Conservation (phyloP, 2,329 filamentous ascomycete genomes). For the Colletotrichum truncatum region DNA sequence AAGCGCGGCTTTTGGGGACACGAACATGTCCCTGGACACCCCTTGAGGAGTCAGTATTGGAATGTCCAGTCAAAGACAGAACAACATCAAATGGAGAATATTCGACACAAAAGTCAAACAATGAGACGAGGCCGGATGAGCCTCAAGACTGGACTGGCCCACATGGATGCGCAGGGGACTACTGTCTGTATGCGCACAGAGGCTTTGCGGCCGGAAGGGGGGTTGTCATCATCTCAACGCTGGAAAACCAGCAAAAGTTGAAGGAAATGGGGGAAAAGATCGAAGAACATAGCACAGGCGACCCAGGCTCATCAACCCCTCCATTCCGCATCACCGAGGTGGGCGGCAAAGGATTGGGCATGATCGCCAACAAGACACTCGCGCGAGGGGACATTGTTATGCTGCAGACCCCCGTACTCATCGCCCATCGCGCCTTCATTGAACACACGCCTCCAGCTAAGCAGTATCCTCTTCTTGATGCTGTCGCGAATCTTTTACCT, state of each 20-base stretch:
- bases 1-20: neutral
- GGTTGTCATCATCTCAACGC: slow-evolving; percentile 48
- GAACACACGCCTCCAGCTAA: slow-evolving; percentile 17
- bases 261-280: neutral
- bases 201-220: slow-evolving; percentile 47
- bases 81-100: neutral
- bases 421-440: slow-evolving; percentile 30
- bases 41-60: slow-evolving; percentile 8
- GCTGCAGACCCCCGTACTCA: slow-evolving; percentile 24
- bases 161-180: slow-evolving; percentile 16
- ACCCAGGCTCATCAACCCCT: neutral
- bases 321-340: slow-evolving; percentile 35
- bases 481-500: slow-evolving; percentile 13
- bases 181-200: slow-evolving; percentile 46
- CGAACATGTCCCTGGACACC: slow-evolving; percentile 13
- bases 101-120: neutral
- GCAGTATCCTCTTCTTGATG: slow-evolving; percentile 10
- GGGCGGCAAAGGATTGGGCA: slow-evolving; percentile 35
- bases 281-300: neutral
- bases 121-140: neutral
- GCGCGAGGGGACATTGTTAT: slow-evolving; percentile 31
- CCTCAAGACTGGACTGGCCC: slow-evolving; percentile 23
- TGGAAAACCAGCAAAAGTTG: slow-evolving; percentile 26
- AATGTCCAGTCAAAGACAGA: neutral
- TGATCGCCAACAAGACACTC: slow-evolving; percentile 36